These are phyloP conservation scores for Thuja plicata DNA, from an alignment of 83 land plant genomes.

Conservation along the genomic window DNA sequence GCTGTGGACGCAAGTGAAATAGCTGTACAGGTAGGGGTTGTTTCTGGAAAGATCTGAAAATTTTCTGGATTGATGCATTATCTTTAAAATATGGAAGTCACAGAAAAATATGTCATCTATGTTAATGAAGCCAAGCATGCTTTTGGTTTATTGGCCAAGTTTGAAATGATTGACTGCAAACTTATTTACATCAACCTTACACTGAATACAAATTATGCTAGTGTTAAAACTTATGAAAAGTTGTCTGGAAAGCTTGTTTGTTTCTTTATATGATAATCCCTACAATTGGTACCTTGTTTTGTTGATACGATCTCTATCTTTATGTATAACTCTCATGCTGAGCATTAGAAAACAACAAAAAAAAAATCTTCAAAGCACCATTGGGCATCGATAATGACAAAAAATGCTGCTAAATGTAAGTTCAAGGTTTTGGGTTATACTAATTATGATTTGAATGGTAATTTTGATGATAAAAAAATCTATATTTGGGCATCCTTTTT, in stretches of 20 bases:
- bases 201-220: neutral
- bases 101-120: neutral
- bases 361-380: neutral
- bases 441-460: neutral
- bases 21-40: constrained; percentile 74
- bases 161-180: neutral
- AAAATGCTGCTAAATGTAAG: neutral
- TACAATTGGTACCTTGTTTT: neutral
- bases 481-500: neutral
- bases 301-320: neutral
- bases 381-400: neutral
- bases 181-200: neutral
- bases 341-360: neutral
- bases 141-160: neutral
- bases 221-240: neutral
- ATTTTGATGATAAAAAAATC: neutral
- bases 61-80: neutral
- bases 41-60: neutral
- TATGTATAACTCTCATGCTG: neutral
- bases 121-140: neutral
- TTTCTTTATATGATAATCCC: neutral
- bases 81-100: neutral
- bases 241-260: neutral
- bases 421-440: neutral
- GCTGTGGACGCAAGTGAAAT: constrained; percentile 99